A percentile compares a stretch with the other conserved stretches of the same genome.
Evolutionary conservation across 495 filamentous ascomycete species (phyloP).

Genomic region (Aspergillus nanangensis): DNA sequence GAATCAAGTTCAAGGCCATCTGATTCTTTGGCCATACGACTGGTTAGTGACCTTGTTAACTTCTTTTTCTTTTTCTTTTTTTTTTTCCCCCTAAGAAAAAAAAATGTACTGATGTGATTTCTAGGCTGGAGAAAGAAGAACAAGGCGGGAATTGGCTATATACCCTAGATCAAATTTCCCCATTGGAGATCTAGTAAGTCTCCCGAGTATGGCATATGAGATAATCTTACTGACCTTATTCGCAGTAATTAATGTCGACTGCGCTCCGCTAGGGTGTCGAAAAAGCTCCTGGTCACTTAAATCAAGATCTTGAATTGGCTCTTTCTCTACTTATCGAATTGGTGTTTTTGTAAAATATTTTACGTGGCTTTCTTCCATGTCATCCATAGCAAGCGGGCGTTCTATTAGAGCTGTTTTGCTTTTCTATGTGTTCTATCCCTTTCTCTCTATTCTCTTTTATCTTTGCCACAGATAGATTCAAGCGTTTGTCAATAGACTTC

Average conservation of each 20-base stretch:
- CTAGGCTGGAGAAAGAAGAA: slow-evolving; percentile 77
- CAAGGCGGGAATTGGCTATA: slow-evolving; percentile 95
- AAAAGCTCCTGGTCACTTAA: too few relatives aligned
- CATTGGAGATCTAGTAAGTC: slow-evolving; percentile 95
- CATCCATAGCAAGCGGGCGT: slow-evolving; percentile 7
- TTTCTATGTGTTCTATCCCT: background rate
- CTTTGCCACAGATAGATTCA: background rate
- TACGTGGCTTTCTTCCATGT: background rate
- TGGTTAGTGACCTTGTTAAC: slow-evolving; percentile 46
- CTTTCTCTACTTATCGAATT: too few relatives aligned
- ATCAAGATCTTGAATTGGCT: too few relatives aligned
- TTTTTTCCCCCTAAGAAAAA: too few relatives aligned
- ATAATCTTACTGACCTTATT: slow-evolving; percentile 8
- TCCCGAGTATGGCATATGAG: background rate
- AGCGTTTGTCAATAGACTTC: background rate
- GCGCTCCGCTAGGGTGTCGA: too few relatives aligned
- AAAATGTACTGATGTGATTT: background rate
- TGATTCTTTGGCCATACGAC: slow-evolving; percentile 91
- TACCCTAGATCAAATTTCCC: slow-evolving; percentile 90
- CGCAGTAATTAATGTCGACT: slow-evolving; percentile 20
- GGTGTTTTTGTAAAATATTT: too few relatives aligned
- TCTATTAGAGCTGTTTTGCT: slow-evolving; percentile 1
- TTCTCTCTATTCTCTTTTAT: background rate
- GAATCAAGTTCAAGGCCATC: slow-evolving; percentile 76
- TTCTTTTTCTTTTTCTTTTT: background rate